These are phyloP conservation scores for Camelina neglecta DNA, from an alignment of 345 rosid species.

Conservation along the genomic window DNA sequence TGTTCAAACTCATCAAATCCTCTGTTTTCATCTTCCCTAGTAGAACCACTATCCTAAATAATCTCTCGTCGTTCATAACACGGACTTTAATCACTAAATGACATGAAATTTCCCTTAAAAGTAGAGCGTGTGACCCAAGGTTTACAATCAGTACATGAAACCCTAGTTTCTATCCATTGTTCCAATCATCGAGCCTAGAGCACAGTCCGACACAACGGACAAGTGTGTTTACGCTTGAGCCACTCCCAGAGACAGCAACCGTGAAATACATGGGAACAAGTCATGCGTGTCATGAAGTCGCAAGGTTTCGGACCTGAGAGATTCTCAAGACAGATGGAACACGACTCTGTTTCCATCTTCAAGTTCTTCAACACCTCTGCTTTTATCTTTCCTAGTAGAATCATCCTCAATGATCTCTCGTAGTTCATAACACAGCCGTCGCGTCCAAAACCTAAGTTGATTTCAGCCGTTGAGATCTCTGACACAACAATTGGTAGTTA, in stretches of 20 bases:
- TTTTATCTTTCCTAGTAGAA: neutral
- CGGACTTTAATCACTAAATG: neutral
- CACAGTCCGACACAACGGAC: constrained; percentile 28
- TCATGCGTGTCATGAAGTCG: neutral
- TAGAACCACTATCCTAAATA: no score
- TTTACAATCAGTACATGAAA: neutral
- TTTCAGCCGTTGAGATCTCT: neutral
- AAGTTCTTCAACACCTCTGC: neutral
- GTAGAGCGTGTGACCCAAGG: neutral
- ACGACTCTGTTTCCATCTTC: constrained; percentile 28
- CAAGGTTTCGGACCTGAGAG: constrained; percentile 1
- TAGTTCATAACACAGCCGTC: neutral
- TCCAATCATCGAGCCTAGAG: constrained; percentile 12
- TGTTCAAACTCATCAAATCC: neutral
- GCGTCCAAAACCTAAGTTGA: neutral
- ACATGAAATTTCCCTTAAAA: neutral
- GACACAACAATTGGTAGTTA: neutral
- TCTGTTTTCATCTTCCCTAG: neutral
- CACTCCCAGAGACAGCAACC: constrained; percentile 15
- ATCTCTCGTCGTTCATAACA: no score
- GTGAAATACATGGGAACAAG: constrained; percentile 33
- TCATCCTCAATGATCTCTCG: neutral
- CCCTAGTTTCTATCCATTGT: constrained; percentile 7
- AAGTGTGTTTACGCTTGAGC: constrained; percentile 23
- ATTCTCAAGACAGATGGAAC: constrained; percentile 31